Percentiles rank a stretch among this genome's conserved stretches.
These are phyloP conservation scores for Beauveria bassiana DNA, from an alignment of 2,329 filamentous ascomycete species.

Conservation along the genomic window DNA sequence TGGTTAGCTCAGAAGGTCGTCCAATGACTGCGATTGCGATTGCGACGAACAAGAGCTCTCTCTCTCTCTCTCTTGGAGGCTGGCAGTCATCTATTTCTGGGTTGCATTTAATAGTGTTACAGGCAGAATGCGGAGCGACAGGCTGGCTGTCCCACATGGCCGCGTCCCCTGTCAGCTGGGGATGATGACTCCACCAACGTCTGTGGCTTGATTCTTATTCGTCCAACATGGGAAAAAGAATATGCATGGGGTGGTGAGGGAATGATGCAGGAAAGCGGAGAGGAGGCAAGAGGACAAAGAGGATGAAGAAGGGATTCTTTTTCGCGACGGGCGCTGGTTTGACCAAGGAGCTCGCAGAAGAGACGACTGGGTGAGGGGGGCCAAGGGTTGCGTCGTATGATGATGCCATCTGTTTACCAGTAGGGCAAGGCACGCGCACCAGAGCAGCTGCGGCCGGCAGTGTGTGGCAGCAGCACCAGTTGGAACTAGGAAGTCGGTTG, in stretches of 20 bases:
- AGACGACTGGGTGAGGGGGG: background rate
- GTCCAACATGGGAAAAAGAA: background rate
- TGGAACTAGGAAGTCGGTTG: background rate
- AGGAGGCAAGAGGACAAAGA: background rate
- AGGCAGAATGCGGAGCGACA: background rate
- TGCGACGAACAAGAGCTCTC: background rate
- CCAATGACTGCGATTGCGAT: background rate
- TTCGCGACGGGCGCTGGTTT: background rate
- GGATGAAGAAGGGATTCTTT: background rate
- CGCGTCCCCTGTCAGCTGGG: constrained; percentile 5
- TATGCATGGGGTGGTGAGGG: background rate
- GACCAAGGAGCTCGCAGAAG: background rate
- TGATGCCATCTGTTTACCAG: background rate
- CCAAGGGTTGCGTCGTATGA: background rate
- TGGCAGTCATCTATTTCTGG: background rate
- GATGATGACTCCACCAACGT: background rate
- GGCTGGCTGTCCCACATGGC: background rate
- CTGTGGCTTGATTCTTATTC: background rate
- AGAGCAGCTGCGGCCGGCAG: background rate
- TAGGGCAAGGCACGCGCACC: background rate
- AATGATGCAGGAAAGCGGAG: background rate
- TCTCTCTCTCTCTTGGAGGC: background rate
- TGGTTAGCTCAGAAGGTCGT: background rate
- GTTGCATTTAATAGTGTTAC: background rate
- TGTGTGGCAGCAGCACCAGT: background rate